Evolutionary conservation across 1,139 yeast species (phyloP), one percentile per base, ranked within the genome.

Genomic region (Suhomyces coccinellae): DNA sequence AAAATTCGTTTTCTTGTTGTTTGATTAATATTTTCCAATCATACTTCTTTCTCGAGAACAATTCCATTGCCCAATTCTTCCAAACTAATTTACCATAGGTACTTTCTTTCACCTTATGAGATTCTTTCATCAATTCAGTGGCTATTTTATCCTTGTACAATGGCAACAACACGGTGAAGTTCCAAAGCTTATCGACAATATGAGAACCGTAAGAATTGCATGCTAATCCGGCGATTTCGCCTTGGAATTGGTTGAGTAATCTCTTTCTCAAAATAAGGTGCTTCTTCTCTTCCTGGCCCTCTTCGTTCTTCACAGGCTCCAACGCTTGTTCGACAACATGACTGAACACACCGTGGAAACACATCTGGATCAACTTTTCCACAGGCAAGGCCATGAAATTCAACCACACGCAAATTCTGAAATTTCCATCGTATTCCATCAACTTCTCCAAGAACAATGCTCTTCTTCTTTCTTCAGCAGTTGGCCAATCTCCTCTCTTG

Each of bases 121-220:
- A 78, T 38, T 83, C 79, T n/a, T 71, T 73, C 29, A 73, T 61
- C 48, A 93, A 70, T 48, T 84, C 86, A 15, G 78, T 76, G 0
- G 95, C 97, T 52, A 93, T 76, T 51, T 93, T 79, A 59, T 93
- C 98, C 56, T 95, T 87, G 66, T 87, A 87, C 75, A 85, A 81
- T 49, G 90, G 88, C 58, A 90, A 75, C 48, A 83, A 82, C 36
- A 82, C 74, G 0, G 96, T 83, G 60, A 88, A 90, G 28, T 63
- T 66, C 96, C 97, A 90, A 44, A 88, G 71, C 49, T 80, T 81
- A 65, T 93, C 99, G 37, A 90, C 85, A 35, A 91, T 79, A 61
- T 91, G 98, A 2, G 97, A 90, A 0, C 96, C 98, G 53, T 89
- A 87, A 0, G 96, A 88, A 58, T 91, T 87, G 57, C 95, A 84